Conservation (phyloP, 2,329 filamentous ascomycete species). For the Ceratocystis destructans region DNA sequence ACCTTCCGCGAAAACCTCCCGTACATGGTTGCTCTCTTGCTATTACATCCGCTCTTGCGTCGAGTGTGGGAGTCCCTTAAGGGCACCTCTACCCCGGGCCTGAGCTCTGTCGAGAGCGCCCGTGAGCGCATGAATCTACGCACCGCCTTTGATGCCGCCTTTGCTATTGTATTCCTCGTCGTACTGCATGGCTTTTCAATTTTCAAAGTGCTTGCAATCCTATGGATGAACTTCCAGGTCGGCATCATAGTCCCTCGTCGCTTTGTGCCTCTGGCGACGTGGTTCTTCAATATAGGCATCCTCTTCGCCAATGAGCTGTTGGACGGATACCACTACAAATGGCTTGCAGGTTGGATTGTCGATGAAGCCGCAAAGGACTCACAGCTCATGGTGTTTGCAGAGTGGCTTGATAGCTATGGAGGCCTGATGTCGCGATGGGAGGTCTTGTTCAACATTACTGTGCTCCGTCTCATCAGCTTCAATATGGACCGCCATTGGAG, state of each 20-base stretch:
- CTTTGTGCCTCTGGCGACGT: conserved; percentile 63
- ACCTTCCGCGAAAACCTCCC: conserved; percentile 78
- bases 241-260: conserved; percentile 56
- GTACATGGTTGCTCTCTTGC: conserved; percentile 58
- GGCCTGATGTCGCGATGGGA: conserved; percentile 88
- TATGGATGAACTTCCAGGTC: conserved; percentile 70
- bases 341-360: conserved; percentile 37
- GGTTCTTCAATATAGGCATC: conserved; percentile 75
- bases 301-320: conserved; percentile 84
- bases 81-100: conserved; percentile 22
- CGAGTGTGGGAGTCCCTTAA: conserved; percentile 47
- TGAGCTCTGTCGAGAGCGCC: conserved; percentile 43
- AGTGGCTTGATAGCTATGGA: conserved; percentile 62
- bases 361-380: conserved; percentile 25
- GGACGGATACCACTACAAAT: conserved; percentile 58
- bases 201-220: conserved; percentile 65
- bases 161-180: conserved; percentile 64
- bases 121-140: conserved; percentile 39
- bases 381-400: conserved; percentile 45
- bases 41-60: conserved; percentile 68
- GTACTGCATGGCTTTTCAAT: conserved; percentile 76
- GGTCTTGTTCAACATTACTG: conserved; percentile 92
- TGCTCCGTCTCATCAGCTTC: conserved; percentile 86
- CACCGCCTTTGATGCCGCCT: conserved; percentile 67
- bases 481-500: conserved; percentile 97